Evolutionary conservation across 345 rosid species (phyloP).

Genomic region (Sonneratia alba): DNA sequence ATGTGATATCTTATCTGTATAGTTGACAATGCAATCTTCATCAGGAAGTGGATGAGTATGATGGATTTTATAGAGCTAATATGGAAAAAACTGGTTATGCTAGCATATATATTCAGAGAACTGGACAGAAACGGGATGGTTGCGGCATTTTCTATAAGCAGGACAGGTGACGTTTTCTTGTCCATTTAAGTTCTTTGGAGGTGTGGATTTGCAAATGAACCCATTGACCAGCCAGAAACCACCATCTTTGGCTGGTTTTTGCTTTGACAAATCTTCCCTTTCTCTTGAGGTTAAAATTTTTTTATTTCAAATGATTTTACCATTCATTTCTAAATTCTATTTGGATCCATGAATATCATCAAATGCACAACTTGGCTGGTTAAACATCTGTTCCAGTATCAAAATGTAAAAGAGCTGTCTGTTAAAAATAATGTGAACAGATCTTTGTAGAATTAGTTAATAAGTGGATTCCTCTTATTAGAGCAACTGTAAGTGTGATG

Average conservation of each 20-base stretch:
- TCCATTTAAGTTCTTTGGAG: not conserved
- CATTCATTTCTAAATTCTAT: not conserved
- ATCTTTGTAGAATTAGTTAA: not conserved
- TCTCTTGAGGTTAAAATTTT: not conserved
- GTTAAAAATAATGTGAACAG: no score
- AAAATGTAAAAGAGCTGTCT: not conserved
- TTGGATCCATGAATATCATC: not conserved
- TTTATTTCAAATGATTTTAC: not conserved
- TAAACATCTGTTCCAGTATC: not conserved
- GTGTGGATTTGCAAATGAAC: not conserved
- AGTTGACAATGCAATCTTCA: conserved; percentile 15
- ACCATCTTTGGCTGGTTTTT: not conserved
- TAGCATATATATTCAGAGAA: conserved; percentile 68
- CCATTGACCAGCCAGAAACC: not conserved
- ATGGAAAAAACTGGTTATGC: conserved; percentile 63
- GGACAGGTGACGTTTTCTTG: conserved; percentile 34
- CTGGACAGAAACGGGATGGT: conserved; percentile 82
- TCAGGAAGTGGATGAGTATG: conserved; percentile 88
- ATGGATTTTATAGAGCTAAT: conserved; percentile 57
- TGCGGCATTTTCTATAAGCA: conserved; percentile 79
- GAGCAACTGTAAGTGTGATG: not conserved
- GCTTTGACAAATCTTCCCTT: not conserved
- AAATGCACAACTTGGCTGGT: not conserved
- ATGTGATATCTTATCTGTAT: not conserved
- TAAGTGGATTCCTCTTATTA: not conserved